phyloP scores from a whole-genome alignment of 2,329 filamentous ascomycete species.

The Fusarium tanahbumbuense region DNA sequence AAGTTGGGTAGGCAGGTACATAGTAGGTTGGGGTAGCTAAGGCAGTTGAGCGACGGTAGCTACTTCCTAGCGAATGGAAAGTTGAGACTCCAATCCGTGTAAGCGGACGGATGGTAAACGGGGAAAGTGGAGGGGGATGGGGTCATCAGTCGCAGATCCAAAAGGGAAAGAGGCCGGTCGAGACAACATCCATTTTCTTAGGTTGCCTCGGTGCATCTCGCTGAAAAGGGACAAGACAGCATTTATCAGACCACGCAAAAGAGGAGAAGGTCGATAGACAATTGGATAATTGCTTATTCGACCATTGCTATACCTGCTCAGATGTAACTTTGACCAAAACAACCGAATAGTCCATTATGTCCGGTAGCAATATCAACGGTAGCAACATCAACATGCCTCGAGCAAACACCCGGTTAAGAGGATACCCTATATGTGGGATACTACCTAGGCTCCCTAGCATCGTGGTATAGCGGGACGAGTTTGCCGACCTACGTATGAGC shows the following conservation, averaged over 20 bases:
- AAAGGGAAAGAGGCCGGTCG: slow-evolving; percentile 46
- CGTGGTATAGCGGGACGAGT: slow-evolving; percentile 20
- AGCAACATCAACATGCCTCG: background rate
- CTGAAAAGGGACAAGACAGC: slow-evolving; percentile 40
- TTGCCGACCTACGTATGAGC: slow-evolving; percentile 11
- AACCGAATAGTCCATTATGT: background rate
- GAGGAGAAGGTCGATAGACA: slow-evolving; percentile 5
- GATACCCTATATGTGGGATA: background rate
- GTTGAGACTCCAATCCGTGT: slow-evolving; percentile 19
- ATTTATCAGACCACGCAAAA: slow-evolving; percentile 40
- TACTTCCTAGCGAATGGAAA: slow-evolving; percentile 10
- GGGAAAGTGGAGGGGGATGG: slow-evolving; percentile 21
- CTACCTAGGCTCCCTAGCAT: background rate
- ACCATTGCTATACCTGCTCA: slow-evolving; percentile 9
- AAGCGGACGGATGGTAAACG: slow-evolving; percentile 17
- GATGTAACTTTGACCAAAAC: slow-evolving; percentile 12
- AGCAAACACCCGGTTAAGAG: slow-evolving; percentile 12
- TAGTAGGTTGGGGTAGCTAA: background rate
- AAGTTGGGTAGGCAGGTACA: background rate
- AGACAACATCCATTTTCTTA: slow-evolving; percentile 34
- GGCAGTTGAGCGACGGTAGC: slow-evolving; percentile 3
- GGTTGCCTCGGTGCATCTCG: slow-evolving; percentile 42
- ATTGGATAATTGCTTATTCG: slow-evolving; percentile 27
- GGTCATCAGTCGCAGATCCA: slow-evolving; percentile 40
- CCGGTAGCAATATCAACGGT: background rate